Evolutionary conservation across 2,329 filamentous ascomycete species (phyloP), one percentile per base, ranked within the genome.

Genomic region (Fusarium papillatum): DNA sequence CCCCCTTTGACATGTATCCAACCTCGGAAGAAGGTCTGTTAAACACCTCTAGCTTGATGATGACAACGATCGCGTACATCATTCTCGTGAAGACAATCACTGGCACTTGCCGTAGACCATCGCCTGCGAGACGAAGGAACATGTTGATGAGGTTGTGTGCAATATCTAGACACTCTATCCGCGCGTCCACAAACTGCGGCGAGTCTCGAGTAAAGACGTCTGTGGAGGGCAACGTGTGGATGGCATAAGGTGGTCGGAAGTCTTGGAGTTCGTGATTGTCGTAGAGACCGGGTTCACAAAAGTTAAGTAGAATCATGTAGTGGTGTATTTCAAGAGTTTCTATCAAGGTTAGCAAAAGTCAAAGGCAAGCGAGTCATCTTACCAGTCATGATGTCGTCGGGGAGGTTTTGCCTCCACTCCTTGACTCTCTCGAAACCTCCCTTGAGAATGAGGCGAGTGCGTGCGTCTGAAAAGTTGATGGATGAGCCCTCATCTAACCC

Each of bases 211-310:
- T 64, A 4, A 57, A 43, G 13, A 13, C 24, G 6, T 66, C 50
- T 5, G 34, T 53, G 1, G 48, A 29, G 1, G 70, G 57, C 1
- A 66, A 13, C 0, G 62, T 62, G 7, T 59, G 68, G 22, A 75
- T 73, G 7, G 50, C 59, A 16, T 75, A 73, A 0, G 73, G 73
- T 1, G 73, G 73, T 1, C 73, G 71, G 19, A 75, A 75, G 36
- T 73, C 71, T 22, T 68, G 48, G 7, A 62, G 17, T 4, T 64
- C 59, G 43, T 75, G 71, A 3, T 66, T 62, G 13, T 69, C 43
- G 36, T 75, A 67, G 13, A 75, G 68, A 2, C 64, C 65, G 0
- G 71, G 68, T 7, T 73, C 73, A n/a, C 67, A 43, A 5, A 75
- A 29, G 24, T 46, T 69, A 2, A 70, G 29, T 1, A 73, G 62